Evolutionary conservation across 805 yeast genomes (phyloP), one percentile per base, ranked within the genome.

Genomic region (Debaryomyces hansenii): DNA sequence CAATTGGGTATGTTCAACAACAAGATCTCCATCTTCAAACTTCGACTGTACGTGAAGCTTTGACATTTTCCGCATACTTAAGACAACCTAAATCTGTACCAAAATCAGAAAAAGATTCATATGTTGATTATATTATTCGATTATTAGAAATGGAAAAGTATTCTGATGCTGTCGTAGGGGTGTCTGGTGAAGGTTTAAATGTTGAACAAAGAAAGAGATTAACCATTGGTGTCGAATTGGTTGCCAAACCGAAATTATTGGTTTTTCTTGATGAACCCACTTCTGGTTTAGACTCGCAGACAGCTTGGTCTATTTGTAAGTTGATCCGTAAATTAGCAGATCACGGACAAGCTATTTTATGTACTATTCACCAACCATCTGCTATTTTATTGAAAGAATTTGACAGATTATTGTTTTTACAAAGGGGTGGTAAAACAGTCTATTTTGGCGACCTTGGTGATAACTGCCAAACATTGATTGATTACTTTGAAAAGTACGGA

Each of bases 151-250:
- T 64, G 69, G 49, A 37, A 5, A 44, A 51, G 3, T 65, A 63
- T 49, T 58, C 67, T 9, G 65, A 63, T 49, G 67, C 70, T 20
- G 46, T 65, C 37, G 65, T 65, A 37, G 70, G 70, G 51, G 64
- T 60, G 29, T 55, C 67, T 15, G 70, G 70, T 50, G 66, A 62
- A 53, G 70, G 70, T 38, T 56, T 65, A 47, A 65, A 65, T 41
- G 68, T 65, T 24, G 70, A 65, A 47, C 70, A 65, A 54, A 56
- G 70, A 50, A 65, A 65, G 53, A 55, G 68, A 47, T 57, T 64
- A 47, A 61, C 69, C 2, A 64, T 64, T 44, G 70, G 68, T 42
- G 67, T 62, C 18, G 67, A 61, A 39, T 54, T 61, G 54, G 67
- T 58, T 28, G 66, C 67, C 5, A 62, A 60, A 50, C 67, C 67